These are phyloP conservation scores for Fusarium liriodendri DNA, from an alignment of 2,329 filamentous ascomycete genomes.

Conservation along the genomic window DNA sequence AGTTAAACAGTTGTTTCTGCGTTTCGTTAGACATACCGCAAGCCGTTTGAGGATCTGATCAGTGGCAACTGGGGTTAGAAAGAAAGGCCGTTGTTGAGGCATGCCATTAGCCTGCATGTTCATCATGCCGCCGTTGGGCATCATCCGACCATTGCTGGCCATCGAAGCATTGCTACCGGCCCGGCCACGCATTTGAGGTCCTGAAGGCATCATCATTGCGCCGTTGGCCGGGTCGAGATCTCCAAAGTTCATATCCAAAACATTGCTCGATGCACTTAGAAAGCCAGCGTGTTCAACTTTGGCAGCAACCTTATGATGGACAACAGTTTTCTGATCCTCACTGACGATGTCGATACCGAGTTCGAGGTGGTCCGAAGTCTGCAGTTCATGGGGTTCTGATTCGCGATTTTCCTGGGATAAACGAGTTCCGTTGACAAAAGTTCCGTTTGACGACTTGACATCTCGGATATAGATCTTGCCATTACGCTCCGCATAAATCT, in stretches of 20 bases:
- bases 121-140: constrained; percentile 58
- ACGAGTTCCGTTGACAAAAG: constrained; percentile 93
- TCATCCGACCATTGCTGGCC: constrained; percentile 70
- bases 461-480: constrained; percentile 97
- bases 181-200: constrained; percentile 77
- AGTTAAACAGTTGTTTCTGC: neutral
- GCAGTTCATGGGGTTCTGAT: constrained; percentile 93
- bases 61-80: constrained; percentile 89
- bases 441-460: constrained; percentile 98
- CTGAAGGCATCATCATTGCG: constrained; percentile 76
- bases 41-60: constrained; percentile 87
- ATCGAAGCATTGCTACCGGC: constrained; percentile 75
- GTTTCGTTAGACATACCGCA: constrained; percentile 44
- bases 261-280: constrained; percentile 77
- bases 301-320: constrained; percentile 97
- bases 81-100: constrained; percentile 83
- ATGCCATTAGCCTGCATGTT: constrained; percentile 67
- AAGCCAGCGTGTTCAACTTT: constrained; percentile 96
- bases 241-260: constrained; percentile 90
- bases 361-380: constrained; percentile 91
- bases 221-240: constrained; percentile 87
- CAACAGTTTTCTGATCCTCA: constrained; percentile 97
- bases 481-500: constrained; percentile 87
- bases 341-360: constrained; percentile 98
- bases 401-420: constrained; percentile 95